phyloP scores from a whole-genome alignment of 805 yeast genomes.

The Saturnispora silvae region DNA sequence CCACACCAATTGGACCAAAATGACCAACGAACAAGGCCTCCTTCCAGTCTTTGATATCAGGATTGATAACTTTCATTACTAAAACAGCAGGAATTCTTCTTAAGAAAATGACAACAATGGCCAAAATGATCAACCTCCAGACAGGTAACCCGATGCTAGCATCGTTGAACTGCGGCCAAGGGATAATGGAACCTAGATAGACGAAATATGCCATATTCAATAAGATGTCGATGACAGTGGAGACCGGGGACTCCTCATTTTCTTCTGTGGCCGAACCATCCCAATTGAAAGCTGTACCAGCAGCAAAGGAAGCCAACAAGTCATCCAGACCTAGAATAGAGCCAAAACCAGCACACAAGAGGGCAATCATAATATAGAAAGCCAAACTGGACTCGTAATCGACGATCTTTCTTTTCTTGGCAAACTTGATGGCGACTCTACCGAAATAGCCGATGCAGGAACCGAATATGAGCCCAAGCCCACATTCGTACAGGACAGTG shows the following conservation, averaged over 20 bases:
- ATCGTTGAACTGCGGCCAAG: constrained; percentile 55
- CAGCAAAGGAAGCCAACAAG: constrained; percentile 59
- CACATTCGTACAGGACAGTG: constrained; percentile 53
- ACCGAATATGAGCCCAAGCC: constrained; percentile 46
- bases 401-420: constrained; percentile 41
- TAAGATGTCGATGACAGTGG: constrained; percentile 54
- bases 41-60: constrained; percentile 52
- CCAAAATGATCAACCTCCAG: constrained; percentile 44
- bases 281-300: constrained; percentile 69
- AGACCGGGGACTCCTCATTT: constrained; percentile 52
- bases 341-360: constrained; percentile 52
- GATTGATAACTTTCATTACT: constrained; percentile 44
- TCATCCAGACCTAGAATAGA: constrained; percentile 63
- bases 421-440: constrained; percentile 40
- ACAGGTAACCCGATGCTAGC: constrained; percentile 33
- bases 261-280: constrained; percentile 53
- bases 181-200: constrained; percentile 60
- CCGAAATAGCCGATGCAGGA: constrained; percentile 40
- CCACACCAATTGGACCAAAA: constrained; percentile 64
- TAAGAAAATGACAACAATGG: constrained; percentile 39
- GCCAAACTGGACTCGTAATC: constrained; percentile 54
- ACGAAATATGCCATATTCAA: constrained; percentile 58
- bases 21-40: constrained; percentile 66
- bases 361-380: constrained; percentile 42
- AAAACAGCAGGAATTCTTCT: constrained; percentile 48